Conservation (phyloP, 2,329 filamentous ascomycete genomes). For the Epichloe amarillans region DNA sequence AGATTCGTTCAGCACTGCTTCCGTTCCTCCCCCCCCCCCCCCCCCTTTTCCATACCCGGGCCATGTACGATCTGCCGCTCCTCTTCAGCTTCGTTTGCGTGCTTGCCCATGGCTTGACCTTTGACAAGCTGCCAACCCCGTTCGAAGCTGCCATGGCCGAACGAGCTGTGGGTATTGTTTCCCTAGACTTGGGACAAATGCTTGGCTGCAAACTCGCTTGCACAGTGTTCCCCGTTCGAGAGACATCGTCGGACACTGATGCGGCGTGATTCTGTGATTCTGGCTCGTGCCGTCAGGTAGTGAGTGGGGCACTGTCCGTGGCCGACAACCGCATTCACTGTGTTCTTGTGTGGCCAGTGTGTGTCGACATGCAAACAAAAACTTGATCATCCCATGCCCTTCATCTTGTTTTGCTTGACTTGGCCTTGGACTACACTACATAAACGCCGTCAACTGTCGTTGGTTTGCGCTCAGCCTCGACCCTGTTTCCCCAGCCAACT, state of each 20-base stretch:
- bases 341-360: not conserved
- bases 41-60: not conserved
- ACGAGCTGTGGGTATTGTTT: not conserved
- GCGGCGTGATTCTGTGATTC: not conserved
- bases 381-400: not conserved
- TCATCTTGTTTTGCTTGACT: not conserved
- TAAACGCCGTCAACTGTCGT: not conserved
- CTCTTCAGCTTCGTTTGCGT: not conserved
- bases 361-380: not conserved
- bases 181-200: not conserved
- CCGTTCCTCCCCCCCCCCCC: not conserved
- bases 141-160: not conserved
- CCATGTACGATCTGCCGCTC: not conserved
- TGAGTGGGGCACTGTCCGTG: not conserved
- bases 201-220: not conserved
- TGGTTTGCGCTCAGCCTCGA: not conserved
- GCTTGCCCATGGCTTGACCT: not conserved
- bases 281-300: not conserved
- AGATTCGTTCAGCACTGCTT: not conserved
- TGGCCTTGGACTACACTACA: not conserved
- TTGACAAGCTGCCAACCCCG: not conserved
- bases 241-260: no score
- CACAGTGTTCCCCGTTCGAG: not conserved
- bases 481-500: not conserved
- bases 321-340: not conserved